A percentile compares a stretch with the other conserved stretches of the same genome.
These are phyloP conservation scores for Candida bentonensis DNA, from an alignment of 805 yeast species.

Conservation along the genomic window DNA sequence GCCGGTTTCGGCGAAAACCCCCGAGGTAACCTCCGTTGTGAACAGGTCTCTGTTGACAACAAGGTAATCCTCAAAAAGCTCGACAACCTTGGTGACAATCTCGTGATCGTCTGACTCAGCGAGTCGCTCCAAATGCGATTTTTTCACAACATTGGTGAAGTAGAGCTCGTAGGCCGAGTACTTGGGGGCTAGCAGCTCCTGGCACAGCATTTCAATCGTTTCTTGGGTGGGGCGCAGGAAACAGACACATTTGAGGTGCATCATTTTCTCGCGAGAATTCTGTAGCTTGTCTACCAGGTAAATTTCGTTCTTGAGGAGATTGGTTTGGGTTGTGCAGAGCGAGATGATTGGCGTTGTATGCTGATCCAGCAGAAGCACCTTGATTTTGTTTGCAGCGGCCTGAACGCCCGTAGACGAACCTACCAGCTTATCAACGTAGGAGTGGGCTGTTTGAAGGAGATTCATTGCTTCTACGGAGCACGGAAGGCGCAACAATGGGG, in stretches of 20 bases:
- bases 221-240: slow-evolving; percentile 62
- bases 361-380: slow-evolving; percentile 66
- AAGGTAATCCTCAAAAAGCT: slow-evolving; percentile 71
- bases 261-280: slow-evolving; percentile 53
- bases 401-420: slow-evolving; percentile 10
- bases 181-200: slow-evolving; percentile 66
- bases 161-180: slow-evolving; percentile 65
- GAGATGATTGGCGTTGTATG: slow-evolving; percentile 74
- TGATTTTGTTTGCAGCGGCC: slow-evolving; percentile 30
- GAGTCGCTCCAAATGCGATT: slow-evolving; percentile 65
- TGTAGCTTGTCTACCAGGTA: slow-evolving; percentile 57
- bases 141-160: slow-evolving; percentile 63
- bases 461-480: too few species aligned
- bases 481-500: too few species aligned
- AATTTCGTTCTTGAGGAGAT: slow-evolving; percentile 67
- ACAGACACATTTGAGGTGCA: slow-evolving; percentile 69
- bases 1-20: slow-evolving; percentile 4
- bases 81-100: slow-evolving; percentile 60
- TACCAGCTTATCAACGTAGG: slow-evolving; percentile 26
- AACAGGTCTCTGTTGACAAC: slow-evolving; percentile 61
- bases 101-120: slow-evolving; percentile 89
- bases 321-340: slow-evolving; percentile 81
- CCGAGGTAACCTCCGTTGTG: slow-evolving; percentile 19
- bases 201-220: slow-evolving; percentile 42
- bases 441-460: slow-evolving; percentile 22